A percentile compares a stretch with the other conserved stretches of the same genome.
These are phyloP conservation scores for Lasiodiplodia citricola DNA, from an alignment of 2,329 filamentous ascomycete species.

Conservation along the genomic window DNA sequence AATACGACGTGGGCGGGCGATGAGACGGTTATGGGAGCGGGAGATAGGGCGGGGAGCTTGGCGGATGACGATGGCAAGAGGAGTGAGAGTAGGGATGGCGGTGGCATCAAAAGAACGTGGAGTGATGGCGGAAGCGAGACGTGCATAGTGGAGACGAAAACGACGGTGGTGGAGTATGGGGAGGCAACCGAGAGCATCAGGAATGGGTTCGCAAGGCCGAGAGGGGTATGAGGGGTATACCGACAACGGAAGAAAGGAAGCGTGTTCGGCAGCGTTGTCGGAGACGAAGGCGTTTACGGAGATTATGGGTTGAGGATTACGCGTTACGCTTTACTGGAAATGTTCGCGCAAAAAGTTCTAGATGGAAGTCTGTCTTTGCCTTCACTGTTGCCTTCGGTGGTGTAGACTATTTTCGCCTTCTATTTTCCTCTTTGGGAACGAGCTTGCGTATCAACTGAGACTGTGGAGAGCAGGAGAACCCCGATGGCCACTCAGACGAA, in stretches of 20 bases:
- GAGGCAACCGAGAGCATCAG: neutral
- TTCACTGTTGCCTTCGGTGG: neutral
- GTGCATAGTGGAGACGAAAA: constrained; percentile 10
- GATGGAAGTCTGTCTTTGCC: neutral
- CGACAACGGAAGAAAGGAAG: neutral
- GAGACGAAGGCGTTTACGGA: no score
- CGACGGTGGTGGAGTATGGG: constrained; percentile 9
- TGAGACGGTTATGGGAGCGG: neutral
- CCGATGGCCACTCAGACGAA: neutral
- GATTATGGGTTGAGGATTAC: neutral
- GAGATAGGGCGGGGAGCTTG: neutral
- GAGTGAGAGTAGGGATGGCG: neutral
- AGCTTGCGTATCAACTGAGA: neutral
- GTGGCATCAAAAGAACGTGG: neutral
- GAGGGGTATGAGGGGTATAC: neutral
- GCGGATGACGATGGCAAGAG: neutral
- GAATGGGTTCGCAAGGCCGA: neutral
- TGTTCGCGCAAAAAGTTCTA: neutral
- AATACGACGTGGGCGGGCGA: neutral
- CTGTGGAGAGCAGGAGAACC: neutral
- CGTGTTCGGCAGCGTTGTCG: no score
- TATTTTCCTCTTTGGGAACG: neutral
- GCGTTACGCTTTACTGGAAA: neutral
- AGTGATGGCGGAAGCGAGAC: constrained; percentile 19
- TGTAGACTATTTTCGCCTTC: neutral